Evolutionary conservation across 306 rosid genomes (phyloP), one percentile per base, ranked within the genome.

Genomic region (Adenanthera pavonina): DNA sequence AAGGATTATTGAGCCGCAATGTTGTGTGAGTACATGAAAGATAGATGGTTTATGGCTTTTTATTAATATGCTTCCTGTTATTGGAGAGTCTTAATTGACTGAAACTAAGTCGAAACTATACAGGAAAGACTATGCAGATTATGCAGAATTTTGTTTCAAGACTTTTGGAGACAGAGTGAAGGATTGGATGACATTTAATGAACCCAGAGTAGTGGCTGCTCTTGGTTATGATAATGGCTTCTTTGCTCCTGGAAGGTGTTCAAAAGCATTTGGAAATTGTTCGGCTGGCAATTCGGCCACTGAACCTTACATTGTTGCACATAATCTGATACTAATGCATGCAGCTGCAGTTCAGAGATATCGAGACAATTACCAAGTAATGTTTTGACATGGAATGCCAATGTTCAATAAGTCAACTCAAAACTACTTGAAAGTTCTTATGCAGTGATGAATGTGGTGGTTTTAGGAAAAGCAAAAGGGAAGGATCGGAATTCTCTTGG

Each of bases 141-240:
- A 80, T 73, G 91, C 92, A 3, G 95, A 91, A 9, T 91, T 91
- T 56, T 89, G 95, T 62, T 91, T 89, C 87, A 87, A 89, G 86
- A 81, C 82, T 25, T 89, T 86, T 54, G 95, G 92, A 52, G 92
- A 89, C 80, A 84, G 87, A 79, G 89, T 91, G 38, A 87, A 89
- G 89, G 87, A 91, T 44, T 86, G 92, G 91, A 87, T 89, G 90
- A 91, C 92, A 11, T 91, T 86, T 25, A 91, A 89, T 19, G 95
- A 89, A 72, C 92, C 92, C 0, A 76, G 90, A 83, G 91, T 89
- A 0, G 86, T 77, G 47, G 95, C 95, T 71, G 90, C 95, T 74
- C 86, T 86, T 79, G 95, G 95, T 2, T 91, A 89, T 86, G 92
- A 91, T 60, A 87, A 81, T 15, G 92, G 95, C 25, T 30, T 82